Evolutionary conservation across 345 rosid species (phyloP), one percentile per base, ranked within the genome.

Genomic region (Linum usitatissimum): DNA sequence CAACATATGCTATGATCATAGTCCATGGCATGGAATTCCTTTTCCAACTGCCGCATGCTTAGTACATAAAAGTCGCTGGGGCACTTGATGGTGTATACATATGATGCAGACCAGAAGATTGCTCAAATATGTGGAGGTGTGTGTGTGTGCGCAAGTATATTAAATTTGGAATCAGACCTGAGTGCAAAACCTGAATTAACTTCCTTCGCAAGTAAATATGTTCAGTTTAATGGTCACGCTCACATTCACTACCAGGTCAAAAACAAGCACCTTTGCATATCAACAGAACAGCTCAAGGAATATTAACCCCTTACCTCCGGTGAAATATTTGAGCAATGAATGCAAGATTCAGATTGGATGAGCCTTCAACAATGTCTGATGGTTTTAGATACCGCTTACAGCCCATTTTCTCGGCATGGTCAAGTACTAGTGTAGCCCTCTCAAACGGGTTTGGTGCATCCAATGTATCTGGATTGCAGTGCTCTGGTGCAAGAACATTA

Each of bases 311-410:
- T 61, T 66, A 91, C 96, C 98, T 86, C 71, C 80, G 78, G 59
- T 89, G 96, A 76, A 92, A 92, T 64, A 92, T 86, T 65, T 86
- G 95, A 30, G 95, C 98, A 58, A 87, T 85, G 55, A 92, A 88
- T 3, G 93, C 96, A 30, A 92, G 95, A 77, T 92, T 92, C 72
- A 92, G 70, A 73, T 81, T 92, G 55, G 95, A 21, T 18, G 83
- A 85, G 59, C 98, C 95, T 64, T 89, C 93, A 36, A 79, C 81
- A 38, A 92, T 89, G 75, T 92, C 98, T 64, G 78, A 80, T 10
- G 96, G 90, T 60, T 72, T 84, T 71, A 89, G 74, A 79, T 86
- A 89, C 61, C 91, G 69, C 66, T 86, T 89, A 77, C 96, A 92
- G 65, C 79, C 82, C 91, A 92, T 84, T 70, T 61, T 83, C 79